Conservation (phyloP, 176 grass and related monocot species). For the Lolium multiflorum region DNA sequence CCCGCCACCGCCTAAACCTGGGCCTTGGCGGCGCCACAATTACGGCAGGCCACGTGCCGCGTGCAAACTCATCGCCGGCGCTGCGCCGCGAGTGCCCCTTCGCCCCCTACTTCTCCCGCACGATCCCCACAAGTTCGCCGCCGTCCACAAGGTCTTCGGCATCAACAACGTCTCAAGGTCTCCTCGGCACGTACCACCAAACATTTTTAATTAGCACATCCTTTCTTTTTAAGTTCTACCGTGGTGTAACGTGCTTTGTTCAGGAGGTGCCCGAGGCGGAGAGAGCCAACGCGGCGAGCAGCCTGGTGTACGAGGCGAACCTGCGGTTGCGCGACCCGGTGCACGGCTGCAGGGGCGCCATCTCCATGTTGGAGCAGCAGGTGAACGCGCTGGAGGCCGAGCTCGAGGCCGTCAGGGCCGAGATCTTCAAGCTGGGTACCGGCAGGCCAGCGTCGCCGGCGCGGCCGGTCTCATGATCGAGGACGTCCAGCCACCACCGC, state of each 20-base stretch:
- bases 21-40: constrained; percentile 50
- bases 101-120: constrained; percentile 94
- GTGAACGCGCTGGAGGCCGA: constrained; percentile 84
- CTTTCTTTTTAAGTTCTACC: too few species aligned
- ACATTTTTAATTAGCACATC: not conserved
- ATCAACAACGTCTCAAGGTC: constrained; percentile 99
- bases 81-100: constrained; percentile 93
- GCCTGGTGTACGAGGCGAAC: constrained; percentile 96
- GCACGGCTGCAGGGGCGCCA: constrained; percentile 92
- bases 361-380: constrained; percentile 79
- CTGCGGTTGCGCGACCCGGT: constrained; percentile 82
- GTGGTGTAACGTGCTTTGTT: constrained; percentile 15
- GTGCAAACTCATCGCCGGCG: constrained; percentile 94
- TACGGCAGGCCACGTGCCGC: constrained; percentile 83
- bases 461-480: not conserved
- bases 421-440: constrained; percentile 88
- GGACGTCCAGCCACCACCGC: not conserved
- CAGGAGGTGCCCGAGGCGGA: constrained; percentile 85
- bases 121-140: constrained; percentile 90
- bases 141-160: constrained; percentile 94
- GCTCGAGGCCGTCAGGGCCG: constrained; percentile 65
- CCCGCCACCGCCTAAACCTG: constrained; percentile 44
- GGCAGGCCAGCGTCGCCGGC: constrained; percentile 42
- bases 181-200: constrained; percentile 62
- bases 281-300: constrained; percentile 85